Evolutionary conservation across 805 yeast genomes (phyloP), one percentile per base, ranked within the genome.

Genomic region (Candida oleophila): DNA sequence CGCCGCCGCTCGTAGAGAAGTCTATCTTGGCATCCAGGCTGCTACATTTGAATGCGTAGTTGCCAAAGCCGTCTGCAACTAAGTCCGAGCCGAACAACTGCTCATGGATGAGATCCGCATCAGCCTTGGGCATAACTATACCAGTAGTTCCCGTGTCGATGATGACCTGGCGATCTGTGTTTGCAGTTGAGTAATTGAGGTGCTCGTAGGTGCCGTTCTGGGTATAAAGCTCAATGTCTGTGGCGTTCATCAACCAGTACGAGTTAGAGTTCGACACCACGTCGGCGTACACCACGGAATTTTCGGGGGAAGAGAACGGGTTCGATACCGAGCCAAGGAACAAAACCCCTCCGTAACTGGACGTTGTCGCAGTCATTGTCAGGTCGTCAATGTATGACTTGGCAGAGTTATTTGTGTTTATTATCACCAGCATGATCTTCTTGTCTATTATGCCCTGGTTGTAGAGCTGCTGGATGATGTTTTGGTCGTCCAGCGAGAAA

Each of bases 131-230:
- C 38, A 82, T 61, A 2, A 80, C 78, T 21, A 83, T 61, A 2
- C 84, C 76, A 0, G 88, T 83, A 2, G 89, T 82, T 19, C 89
- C 89, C 4, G 85, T 78, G 59, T 83, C 89, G 18, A 83, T 66
- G 22, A 83, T 69, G 4, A 81, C 83, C 3, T 59, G 49, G 56
- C 78, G 65, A n/a, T 63, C 52, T 18, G 34, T 45, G 30, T 58
- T 51, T 2, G 63, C 50, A 14, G 50, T 52, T 33, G 57, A 35
- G 25, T 50, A 36, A 34, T 42, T 21, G 25, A 39, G 43, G 7
- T 37, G 44, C 25, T 37, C 48, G n/a, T 53, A 33, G n/a, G 54
- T 41, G 4, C 58, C 51, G 22, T 68, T 56, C 12, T 71, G 64
- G 38, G 49, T 47, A 46, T 51, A 54, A 11, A 62, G 65, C 47